Percentiles rank a stretch among this genome's conserved stretches.
These are phyloP conservation scores for Herpetomonas tarakana DNA, from an alignment of 208 protist species.

Conservation along the genomic window DNA sequence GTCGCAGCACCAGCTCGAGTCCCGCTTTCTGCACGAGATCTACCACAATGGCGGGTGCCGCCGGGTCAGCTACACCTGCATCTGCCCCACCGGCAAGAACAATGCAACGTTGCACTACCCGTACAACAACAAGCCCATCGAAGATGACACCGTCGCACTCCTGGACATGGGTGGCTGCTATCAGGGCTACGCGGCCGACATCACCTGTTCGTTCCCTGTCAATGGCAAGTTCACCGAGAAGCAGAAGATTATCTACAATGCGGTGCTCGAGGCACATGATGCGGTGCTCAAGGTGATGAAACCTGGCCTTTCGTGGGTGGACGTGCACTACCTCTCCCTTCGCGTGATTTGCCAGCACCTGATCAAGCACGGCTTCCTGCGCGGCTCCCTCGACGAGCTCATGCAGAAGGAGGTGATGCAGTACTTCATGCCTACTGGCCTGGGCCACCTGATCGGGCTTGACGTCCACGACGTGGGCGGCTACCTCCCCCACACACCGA, in stretches of 20 bases:
- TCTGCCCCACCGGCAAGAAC: constrained; percentile 91
- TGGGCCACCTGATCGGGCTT: constrained; percentile 95
- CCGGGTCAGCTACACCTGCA: constrained; percentile 93
- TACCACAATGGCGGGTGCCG: constrained; percentile 92
- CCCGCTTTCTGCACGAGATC: constrained; percentile 86
- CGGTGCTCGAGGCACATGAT: constrained; percentile 91
- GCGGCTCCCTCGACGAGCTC: constrained; percentile 88
- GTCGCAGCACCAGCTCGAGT: constrained; percentile 93
- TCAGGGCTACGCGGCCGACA: constrained; percentile 95
- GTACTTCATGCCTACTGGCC: constrained; percentile 96
- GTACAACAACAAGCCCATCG: constrained; percentile 72
- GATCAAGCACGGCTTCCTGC: constrained; percentile 52
- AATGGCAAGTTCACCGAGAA: constrained; percentile 94
- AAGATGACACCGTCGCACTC: constrained; percentile 91
- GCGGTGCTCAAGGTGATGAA: constrained; percentile 84
- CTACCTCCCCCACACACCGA: constrained; percentile 76
- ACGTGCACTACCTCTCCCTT: constrained; percentile 95
- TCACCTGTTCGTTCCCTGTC: constrained; percentile 96
- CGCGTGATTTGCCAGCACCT: constrained; percentile 85
- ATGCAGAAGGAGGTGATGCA: constrained; percentile 90
- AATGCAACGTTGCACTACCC: constrained; percentile 90
- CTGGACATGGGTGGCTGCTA: constrained; percentile 97
- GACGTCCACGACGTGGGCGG: constrained; percentile 97
- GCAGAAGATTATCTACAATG: constrained; percentile 94
- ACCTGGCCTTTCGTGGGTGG: constrained; percentile 93